Evolutionary conservation across 1,284 basidiomycete species (phyloP).

Genomic region (Pascua sp.): DNA sequence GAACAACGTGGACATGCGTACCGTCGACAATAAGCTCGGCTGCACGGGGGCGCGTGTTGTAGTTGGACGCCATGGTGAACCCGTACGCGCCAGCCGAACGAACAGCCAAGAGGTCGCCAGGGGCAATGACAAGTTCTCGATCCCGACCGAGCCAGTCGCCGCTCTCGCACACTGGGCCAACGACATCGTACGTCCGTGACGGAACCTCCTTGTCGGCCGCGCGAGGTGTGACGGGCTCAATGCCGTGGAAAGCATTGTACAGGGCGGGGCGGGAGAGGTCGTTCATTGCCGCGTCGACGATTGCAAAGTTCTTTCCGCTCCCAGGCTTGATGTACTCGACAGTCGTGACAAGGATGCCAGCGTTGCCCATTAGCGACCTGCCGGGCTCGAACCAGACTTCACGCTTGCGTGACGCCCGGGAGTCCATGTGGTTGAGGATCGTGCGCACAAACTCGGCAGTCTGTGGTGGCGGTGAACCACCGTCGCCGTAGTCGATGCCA

Average conservation of each 20-base stretch:
- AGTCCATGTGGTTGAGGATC: slow-evolving; percentile 1
- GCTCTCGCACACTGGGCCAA: slow-evolving; percentile 14
- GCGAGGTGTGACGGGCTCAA: not conserved
- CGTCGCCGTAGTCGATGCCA: slow-evolving; percentile 14
- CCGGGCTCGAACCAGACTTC: slow-evolving; percentile 15
- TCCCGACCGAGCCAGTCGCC: slow-evolving; percentile 11
- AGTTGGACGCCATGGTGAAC: slow-evolving; percentile 8
- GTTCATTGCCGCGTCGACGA: slow-evolving; percentile 16
- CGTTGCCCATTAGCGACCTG: slow-evolving; percentile 4
- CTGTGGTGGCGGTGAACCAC: not conserved
- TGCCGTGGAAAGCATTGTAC: slow-evolving; percentile 7
- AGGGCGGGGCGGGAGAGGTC: slow-evolving; percentile 8
- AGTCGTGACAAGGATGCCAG: slow-evolving; percentile 9
- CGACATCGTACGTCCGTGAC: slow-evolving; percentile 2
- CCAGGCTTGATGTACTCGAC: slow-evolving; percentile 10
- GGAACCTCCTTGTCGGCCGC: not conserved
- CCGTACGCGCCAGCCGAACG: slow-evolving; percentile 7
- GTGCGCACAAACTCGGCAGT: slow-evolving; percentile 7
- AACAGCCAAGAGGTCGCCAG: slow-evolving; percentile 7
- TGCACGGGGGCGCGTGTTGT: slow-evolving; percentile 10
- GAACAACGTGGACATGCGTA: slow-evolving; percentile 2
- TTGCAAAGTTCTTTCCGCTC: slow-evolving; percentile 11
- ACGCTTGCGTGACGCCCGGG: not conserved
- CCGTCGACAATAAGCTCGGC: slow-evolving; percentile 12
- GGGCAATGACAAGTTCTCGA: not conserved